phyloP scores from a whole-genome alignment of 1,139 yeast species.

The Debaryomyces singareniensis region DNA sequence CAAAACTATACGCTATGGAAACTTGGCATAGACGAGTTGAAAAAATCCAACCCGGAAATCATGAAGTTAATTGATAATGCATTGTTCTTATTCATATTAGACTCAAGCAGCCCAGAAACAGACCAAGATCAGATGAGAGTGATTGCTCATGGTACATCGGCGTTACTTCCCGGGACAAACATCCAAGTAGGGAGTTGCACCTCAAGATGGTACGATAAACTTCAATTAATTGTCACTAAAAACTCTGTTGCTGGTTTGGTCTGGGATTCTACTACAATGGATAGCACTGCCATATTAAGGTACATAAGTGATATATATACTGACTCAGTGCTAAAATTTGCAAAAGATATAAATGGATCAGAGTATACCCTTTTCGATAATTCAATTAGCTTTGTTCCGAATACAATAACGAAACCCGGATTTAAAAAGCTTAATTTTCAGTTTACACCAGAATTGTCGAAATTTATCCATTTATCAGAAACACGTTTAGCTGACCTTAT shows the following conservation, averaged over 20 bases:
- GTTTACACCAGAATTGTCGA: conserved; percentile 39
- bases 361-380: conserved; percentile 60
- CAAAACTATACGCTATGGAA: conserved; percentile 63
- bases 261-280: conserved; percentile 74
- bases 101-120: conserved; percentile 45
- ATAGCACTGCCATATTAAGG: conserved; percentile 67
- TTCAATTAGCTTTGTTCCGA: conserved; percentile 28
- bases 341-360: conserved; percentile 64
- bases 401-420: conserved; percentile 36
- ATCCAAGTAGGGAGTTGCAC: conserved; percentile 71
- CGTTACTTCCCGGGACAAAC: conserved; percentile 45
- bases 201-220: conserved; percentile 74
- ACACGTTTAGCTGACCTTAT: conserved; percentile 72
- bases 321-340: conserved; percentile 65
- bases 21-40: conserved; percentile 46
- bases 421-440: conserved; percentile 40
- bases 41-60: conserved; percentile 35
- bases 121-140: conserved; percentile 41
- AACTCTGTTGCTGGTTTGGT: conserved; percentile 73
- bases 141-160: conserved; percentile 62
- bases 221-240: conserved; percentile 61
- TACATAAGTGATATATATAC: conserved; percentile 72
- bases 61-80: conserved; percentile 54
- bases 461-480: conserved; percentile 61
- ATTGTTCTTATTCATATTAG: conserved; percentile 62